phyloP scores from a whole-genome alignment of 106 monocot genomes.

The Dioscorea dumetorum region DNA sequence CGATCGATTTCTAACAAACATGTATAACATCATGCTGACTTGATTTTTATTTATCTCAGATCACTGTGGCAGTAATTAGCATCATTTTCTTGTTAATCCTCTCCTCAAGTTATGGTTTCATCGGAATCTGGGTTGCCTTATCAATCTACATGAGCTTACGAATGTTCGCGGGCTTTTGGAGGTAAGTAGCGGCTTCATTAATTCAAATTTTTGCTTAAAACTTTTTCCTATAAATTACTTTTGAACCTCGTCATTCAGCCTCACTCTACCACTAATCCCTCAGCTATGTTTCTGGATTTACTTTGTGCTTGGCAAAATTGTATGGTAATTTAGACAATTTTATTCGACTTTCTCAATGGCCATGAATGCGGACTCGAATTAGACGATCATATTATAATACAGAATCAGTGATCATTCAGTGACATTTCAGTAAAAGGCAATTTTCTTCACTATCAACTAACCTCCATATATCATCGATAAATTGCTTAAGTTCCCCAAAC shows the following conservation, averaged over 20 bases:
- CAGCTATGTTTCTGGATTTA: no score
- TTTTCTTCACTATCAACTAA: neutral
- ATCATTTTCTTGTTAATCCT: conserved; percentile 53
- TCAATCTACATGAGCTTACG: conserved; percentile 77
- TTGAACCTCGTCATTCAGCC: no score
- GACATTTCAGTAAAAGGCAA: neutral
- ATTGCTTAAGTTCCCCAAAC: neutral
- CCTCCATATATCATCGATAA: no score
- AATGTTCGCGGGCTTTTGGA: conserved; percentile 73
- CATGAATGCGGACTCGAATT: neutral
- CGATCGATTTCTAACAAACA: neutral
- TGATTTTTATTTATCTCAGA: conserved; percentile 19
- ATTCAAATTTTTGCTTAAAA: neutral
- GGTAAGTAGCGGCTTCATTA: conserved; percentile 23
- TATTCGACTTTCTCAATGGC: neutral
- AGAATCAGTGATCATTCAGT: neutral
- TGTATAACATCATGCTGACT: neutral
- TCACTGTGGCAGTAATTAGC: conserved; percentile 71
- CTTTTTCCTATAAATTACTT: no score
- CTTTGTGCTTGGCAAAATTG: no score
- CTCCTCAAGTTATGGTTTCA: conserved; percentile 50
- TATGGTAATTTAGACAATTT: no score
- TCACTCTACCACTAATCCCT: no score
- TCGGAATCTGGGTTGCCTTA: conserved; percentile 83
- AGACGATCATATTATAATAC: neutral